These are phyloP conservation scores for Pseudomonodictys pantanalensis DNA, from an alignment of 495 filamentous ascomycete species.

Conservation along the genomic window DNA sequence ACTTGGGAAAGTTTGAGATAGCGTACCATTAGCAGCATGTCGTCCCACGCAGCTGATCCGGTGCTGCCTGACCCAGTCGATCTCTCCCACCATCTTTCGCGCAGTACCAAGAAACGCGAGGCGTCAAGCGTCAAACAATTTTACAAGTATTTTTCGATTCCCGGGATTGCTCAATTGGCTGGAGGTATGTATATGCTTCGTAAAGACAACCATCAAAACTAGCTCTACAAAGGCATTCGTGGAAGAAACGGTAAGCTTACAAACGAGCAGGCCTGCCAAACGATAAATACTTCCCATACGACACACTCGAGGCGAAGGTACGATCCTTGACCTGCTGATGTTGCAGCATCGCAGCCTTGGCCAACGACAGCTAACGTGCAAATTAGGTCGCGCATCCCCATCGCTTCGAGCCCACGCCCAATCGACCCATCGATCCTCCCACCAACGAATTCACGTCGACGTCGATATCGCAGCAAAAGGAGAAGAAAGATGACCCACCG, in stretches of 20 bases:
- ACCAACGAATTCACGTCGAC: conserved; percentile 29
- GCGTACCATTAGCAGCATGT: background rate
- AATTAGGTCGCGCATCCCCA: conserved; percentile 58
- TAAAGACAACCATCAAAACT: background rate
- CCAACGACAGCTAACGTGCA: too few relatives aligned
- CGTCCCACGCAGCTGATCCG: background rate
- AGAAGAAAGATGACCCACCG: conserved; percentile 23
- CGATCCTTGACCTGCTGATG: too few relatives aligned
- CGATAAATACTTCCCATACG: conserved; percentile 79
- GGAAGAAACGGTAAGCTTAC: conserved; percentile 5
- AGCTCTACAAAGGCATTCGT: background rate
- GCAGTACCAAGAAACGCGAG: conserved; percentile 59
- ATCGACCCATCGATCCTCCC: conserved; percentile 50
- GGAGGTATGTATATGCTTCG: conserved; percentile 57
- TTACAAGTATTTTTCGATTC: conserved; percentile 81
- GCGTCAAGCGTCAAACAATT: conserved; percentile 69
- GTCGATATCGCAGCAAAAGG: conserved; percentile 32
- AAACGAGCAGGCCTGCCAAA: conserved; percentile 66
- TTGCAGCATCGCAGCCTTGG: too few relatives aligned
- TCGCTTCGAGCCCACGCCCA: conserved; percentile 67
- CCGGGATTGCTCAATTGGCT: conserved; percentile 80
- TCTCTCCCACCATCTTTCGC: conserved; percentile 74
- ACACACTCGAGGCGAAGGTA: conserved; percentile 77
- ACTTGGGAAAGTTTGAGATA: background rate
- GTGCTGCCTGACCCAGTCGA: conserved; percentile 56